A percentile compares a stretch with the other conserved stretches of the same genome.
These are phyloP conservation scores for Iodosphaeria phyllophila DNA, from an alignment of 2,329 filamentous ascomycete genomes.

Conservation along the genomic window DNA sequence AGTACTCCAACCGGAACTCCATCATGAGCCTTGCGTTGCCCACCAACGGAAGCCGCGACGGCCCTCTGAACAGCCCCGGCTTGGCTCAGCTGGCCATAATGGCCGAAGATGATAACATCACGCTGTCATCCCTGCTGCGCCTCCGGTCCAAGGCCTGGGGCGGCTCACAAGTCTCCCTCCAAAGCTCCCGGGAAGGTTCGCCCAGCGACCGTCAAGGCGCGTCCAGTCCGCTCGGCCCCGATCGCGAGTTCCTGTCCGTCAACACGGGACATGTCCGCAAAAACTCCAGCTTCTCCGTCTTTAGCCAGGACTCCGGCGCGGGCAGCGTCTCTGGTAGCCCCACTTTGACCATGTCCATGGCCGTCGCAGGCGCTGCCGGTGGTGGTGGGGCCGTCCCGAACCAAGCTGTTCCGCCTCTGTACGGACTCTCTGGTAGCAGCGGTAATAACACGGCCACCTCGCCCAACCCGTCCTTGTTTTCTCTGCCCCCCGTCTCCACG, in stretches of 20 bases:
- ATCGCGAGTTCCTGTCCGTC: no score
- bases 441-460: conserved; percentile 2
- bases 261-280: conserved; percentile 25
- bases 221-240: conserved; percentile 21
- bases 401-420: conserved; percentile 5
- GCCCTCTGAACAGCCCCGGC: conserved; percentile 46
- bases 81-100: conserved; percentile 58
- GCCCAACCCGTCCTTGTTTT: conserved; percentile 7
- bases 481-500: conserved; percentile 8
- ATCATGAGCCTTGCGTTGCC: conserved; percentile 53
- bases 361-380: no score
- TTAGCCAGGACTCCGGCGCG: conserved; percentile 27
- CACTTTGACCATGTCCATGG: conserved; percentile 24
- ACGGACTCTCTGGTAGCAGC: conserved; percentile 7
- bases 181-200: conserved; percentile 28
- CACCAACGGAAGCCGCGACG: conserved; percentile 25
- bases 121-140: conserved; percentile 51
- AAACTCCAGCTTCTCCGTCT: conserved; percentile 28
- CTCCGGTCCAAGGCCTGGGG: conserved; percentile 64
- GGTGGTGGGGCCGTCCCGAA: conserved; percentile 9
- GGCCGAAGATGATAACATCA: conserved; percentile 53
- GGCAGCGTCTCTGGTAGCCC: conserved; percentile 29
- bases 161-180: conserved; percentile 57
- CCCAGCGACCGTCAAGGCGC: conserved; percentile 22
- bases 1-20: conserved; percentile 90